A percentile compares a stretch with the other conserved stretches of the same genome.
Conservation (phyloP, 2,329 filamentous ascomycete genomes). For the Aureobasidium sp. region DNA sequence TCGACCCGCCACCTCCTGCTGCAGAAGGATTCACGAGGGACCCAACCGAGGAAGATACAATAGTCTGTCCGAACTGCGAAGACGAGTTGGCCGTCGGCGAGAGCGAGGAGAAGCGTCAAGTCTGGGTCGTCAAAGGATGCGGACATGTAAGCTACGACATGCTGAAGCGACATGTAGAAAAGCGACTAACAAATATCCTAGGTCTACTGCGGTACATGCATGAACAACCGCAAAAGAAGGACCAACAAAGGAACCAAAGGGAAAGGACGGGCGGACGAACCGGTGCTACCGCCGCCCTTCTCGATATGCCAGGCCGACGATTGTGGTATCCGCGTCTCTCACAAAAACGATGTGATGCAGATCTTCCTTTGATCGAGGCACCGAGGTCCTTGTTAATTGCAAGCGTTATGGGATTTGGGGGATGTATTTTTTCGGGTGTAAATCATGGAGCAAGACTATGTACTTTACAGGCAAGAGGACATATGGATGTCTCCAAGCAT, state of each 20-base stretch:
- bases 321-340: slow-evolving; percentile 32
- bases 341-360: slow-evolving; percentile 34
- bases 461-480: neutral
- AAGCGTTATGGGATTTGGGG: neutral
- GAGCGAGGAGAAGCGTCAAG: slow-evolving; percentile 64
- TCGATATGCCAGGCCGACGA: slow-evolving; percentile 40
- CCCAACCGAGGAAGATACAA: slow-evolving; percentile 62
- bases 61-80: slow-evolving; percentile 81
- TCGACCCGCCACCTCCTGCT: slow-evolving; percentile 59
- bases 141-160: slow-evolving; percentile 65
- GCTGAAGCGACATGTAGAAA: neutral
- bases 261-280: slow-evolving; percentile 31
- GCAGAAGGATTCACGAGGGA: slow-evolving; percentile 74
- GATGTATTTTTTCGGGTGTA: neutral
- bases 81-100: slow-evolving; percentile 74
- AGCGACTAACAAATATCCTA: slow-evolving; percentile 23
- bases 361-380: slow-evolving; percentile 30
- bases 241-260: slow-evolving; percentile 27
- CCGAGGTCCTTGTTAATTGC: neutral
- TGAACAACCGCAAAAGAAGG: slow-evolving; percentile 31
- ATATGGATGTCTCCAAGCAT: neutral
- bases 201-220: slow-evolving; percentile 50
- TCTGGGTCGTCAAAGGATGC: slow-evolving; percentile 86
- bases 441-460: neutral
- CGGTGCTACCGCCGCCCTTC: slow-evolving; percentile 32